Evolutionary conservation across 208 protist genomes (phyloP).

Genomic region (Acanthamoeba lenticulata): DNA sequence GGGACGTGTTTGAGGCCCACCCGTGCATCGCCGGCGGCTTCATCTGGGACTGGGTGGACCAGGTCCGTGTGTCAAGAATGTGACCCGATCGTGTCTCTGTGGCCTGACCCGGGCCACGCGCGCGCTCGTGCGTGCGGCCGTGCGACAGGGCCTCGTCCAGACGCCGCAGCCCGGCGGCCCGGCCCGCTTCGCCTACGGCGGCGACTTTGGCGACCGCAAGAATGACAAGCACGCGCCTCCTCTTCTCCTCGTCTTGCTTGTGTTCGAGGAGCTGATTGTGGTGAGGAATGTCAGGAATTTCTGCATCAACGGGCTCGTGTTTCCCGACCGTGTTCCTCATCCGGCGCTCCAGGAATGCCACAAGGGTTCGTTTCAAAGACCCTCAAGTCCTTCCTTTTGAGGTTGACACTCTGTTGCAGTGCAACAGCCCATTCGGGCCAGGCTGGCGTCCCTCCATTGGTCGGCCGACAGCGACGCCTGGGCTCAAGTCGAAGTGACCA

Average conservation of each 20-base stretch:
- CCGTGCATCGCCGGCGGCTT: conserved; percentile 75
- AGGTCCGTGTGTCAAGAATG: conserved; percentile 58
- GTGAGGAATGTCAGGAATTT: conserved; percentile 54
- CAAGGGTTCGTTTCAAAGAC: not conserved
- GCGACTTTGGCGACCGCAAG: conserved; percentile 73
- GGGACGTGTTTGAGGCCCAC: conserved; percentile 64
- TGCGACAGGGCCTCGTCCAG: not conserved
- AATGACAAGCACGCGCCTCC: not conserved
- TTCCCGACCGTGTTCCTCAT: conserved; percentile 72
- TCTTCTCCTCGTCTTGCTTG: not conserved
- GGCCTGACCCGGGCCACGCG: not conserved
- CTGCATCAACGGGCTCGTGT: conserved; percentile 81
- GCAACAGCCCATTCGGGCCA: not conserved
- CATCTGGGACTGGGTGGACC: conserved; percentile 85
- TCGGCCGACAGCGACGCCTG: not conserved
- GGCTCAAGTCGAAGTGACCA: not conserved
- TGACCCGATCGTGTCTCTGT: not conserved
- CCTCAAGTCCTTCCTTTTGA: not conserved
- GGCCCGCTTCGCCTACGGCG: conserved; percentile 77
- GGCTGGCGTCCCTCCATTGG: not conserved
- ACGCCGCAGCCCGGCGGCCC: not conserved
- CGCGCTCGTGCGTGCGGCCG: too few species aligned
- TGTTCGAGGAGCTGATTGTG: not conserved
- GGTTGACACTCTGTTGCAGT: not conserved
- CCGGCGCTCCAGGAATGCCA: conserved; percentile 66